These are phyloP conservation scores for Heimioporus sp. DNA, from an alignment of 768 basidiomycete genomes.

Conservation along the genomic window DNA sequence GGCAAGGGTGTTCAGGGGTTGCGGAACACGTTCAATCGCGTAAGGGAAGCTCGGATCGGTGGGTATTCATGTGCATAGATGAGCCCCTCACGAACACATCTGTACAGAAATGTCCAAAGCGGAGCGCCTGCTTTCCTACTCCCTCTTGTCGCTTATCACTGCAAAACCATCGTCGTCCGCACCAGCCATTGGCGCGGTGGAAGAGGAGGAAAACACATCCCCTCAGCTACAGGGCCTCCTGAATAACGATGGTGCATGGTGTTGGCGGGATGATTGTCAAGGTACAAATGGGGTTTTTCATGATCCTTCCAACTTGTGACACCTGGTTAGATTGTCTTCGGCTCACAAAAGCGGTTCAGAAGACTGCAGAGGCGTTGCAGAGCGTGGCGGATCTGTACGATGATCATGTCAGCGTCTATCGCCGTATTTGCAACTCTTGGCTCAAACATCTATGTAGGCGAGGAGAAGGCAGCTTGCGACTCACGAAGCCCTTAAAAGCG, in stretches of 20 bases:
- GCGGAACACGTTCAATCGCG: slow-evolving; percentile 56
- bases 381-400: slow-evolving; percentile 77
- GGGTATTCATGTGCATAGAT: slow-evolving; percentile 12
- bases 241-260: slow-evolving; percentile 80
- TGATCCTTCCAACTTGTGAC: neutral
- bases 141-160: slow-evolving; percentile 72
- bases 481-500: slow-evolving; percentile 71
- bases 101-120: slow-evolving; percentile 74
- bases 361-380: slow-evolving; percentile 69
- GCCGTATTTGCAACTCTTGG: neutral
- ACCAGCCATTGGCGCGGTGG: slow-evolving; percentile 44
- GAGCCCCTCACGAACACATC: neutral
- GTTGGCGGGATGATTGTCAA: slow-evolving; percentile 78
- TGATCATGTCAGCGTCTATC: slow-evolving; percentile 58
- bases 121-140: slow-evolving; percentile 70
- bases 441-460: slow-evolving; percentile 46
- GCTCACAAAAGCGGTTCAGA: slow-evolving; percentile 76
- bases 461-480: slow-evolving; percentile 68
- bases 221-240: slow-evolving; percentile 52
- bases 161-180: slow-evolving; percentile 57
- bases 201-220: slow-evolving; percentile 43
- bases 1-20: slow-evolving; percentile 68
- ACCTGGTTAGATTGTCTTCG: slow-evolving; percentile 61
- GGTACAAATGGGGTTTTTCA: slow-evolving; percentile 36
- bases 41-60: slow-evolving; percentile 72